These are phyloP conservation scores for Mycosarcoma maydis DNA, from an alignment of 1,284 basidiomycete genomes.

Conservation along the genomic window DNA sequence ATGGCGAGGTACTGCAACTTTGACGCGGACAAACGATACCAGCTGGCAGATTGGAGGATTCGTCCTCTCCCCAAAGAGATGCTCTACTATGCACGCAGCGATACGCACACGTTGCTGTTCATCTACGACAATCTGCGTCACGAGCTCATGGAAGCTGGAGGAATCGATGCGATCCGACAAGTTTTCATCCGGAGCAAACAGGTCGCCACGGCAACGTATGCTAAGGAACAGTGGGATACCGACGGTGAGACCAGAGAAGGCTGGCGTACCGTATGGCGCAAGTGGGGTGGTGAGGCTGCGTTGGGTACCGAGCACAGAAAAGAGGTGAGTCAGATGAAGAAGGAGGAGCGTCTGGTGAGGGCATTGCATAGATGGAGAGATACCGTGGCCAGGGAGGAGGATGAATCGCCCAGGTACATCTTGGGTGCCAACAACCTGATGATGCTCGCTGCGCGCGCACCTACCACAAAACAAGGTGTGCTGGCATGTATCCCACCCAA, in stretches of 20 bases:
- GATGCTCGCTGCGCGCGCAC: conserved; percentile 56
- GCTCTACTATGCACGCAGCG: conserved; percentile 89
- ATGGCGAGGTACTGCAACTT: conserved; percentile 91
- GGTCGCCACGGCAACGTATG: conserved; percentile 59
- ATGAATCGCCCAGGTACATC: conserved; percentile 78
- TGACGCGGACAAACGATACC: conserved; percentile 93
- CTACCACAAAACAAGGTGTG: conserved; percentile 38
- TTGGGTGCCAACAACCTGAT: conserved; percentile 49
- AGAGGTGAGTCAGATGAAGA: conserved; percentile 47
- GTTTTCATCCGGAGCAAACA: conserved; percentile 59
- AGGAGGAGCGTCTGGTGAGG: conserved; percentile 73
- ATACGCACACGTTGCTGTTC: conserved; percentile 92
- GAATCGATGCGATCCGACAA: conserved; percentile 67
- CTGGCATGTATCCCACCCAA: conserved; percentile 44
- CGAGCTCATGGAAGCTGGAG: conserved; percentile 73
- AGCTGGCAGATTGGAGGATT: conserved; percentile 96
- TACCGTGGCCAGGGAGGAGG: conserved; percentile 79
- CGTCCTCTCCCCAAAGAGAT: conserved; percentile 86
- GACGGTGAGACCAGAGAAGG: conserved; percentile 57
- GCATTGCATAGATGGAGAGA: conserved; percentile 88
- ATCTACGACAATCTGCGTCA: conserved; percentile 93
- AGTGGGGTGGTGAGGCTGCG: conserved; percentile 68
- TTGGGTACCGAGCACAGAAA: conserved; percentile 39
- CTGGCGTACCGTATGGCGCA: conserved; percentile 59
- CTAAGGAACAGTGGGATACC: conserved; percentile 64